phyloP scores from a whole-genome alignment of 208 protist genomes.

The Crithidia brevicula region DNA sequence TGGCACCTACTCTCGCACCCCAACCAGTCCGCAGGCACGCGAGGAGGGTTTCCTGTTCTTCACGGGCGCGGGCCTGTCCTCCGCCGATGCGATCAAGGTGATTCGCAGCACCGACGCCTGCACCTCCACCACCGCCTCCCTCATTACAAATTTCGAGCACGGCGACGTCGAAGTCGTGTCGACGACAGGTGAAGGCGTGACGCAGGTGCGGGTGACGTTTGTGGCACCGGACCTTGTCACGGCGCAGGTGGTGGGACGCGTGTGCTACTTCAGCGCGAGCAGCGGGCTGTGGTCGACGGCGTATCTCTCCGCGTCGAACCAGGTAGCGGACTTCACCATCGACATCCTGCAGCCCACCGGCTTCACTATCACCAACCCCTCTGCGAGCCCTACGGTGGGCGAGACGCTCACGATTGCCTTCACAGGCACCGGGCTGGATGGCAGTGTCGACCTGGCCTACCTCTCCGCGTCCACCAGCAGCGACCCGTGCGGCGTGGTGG shows the following conservation, averaged over 20 bases:
- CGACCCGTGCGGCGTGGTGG: conserved; percentile 33
- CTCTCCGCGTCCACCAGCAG: conserved; percentile 39
- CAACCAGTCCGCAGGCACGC: conserved; percentile 67
- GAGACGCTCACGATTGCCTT: conserved; percentile 60
- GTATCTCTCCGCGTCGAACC: conserved; percentile 43
- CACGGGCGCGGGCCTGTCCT: conserved; percentile 52
- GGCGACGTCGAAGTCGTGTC: conserved; percentile 34
- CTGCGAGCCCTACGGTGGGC: conserved; percentile 53
- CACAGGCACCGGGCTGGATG: conserved; percentile 60
- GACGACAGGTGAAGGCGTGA: background rate
- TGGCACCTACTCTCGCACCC: conserved; percentile 58
- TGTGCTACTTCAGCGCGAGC: conserved; percentile 73
- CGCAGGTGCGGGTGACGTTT: conserved; percentile 49
- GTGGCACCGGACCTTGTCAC: conserved; percentile 65
- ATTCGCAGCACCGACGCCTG: conserved; percentile 54
- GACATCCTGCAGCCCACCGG: conserved; percentile 77
- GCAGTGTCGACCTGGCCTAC: conserved; percentile 61
- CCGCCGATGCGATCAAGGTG: conserved; percentile 60
- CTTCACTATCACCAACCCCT: conserved; percentile 48
- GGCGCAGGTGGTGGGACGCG: conserved; percentile 48
- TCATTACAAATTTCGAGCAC: conserved; percentile 68
- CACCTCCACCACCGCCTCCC: conserved; percentile 50
- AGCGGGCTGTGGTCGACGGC: conserved; percentile 60
- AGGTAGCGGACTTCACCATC: conserved; percentile 72
- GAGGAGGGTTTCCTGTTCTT: conserved; percentile 67